A percentile compares a stretch with the other conserved stretches of the same genome.
These are phyloP conservation scores for Luvunga scandens DNA, from an alignment of 345 rosid genomes.

Conservation along the genomic window DNA sequence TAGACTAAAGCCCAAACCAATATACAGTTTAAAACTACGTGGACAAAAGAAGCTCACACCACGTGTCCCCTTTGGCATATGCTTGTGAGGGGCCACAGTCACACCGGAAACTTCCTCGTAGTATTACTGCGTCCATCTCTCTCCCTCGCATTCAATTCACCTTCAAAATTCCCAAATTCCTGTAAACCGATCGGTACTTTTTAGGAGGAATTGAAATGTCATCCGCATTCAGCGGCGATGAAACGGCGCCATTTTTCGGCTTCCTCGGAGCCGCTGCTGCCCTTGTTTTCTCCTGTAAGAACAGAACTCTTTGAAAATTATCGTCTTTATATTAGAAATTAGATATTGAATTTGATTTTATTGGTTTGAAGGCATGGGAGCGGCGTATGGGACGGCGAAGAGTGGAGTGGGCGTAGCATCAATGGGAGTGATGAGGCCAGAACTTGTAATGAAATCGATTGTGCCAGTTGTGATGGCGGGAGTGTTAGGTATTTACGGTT, in stretches of 20 bases:
- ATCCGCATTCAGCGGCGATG: conserved; percentile 46
- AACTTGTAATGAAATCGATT: conserved; percentile 83
- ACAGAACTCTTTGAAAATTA: background rate
- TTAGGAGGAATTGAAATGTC: conserved; percentile 6
- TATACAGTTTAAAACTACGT: too few relatives aligned
- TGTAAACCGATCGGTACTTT: background rate
- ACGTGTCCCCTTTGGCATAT: background rate
- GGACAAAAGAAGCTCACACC: background rate
- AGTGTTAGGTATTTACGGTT: conserved; percentile 76
- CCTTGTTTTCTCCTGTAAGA: conserved; percentile 38
- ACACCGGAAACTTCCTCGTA: background rate
- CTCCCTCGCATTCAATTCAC: background rate
- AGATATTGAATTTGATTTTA: background rate
- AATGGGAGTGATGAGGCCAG: conserved; percentile 92
- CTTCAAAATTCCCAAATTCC: background rate
- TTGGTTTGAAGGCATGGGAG: conserved; percentile 61
- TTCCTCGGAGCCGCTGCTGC: conserved; percentile 51
- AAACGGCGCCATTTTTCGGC: conserved; percentile 43
- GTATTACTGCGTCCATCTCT: background rate
- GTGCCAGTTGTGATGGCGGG: conserved; percentile 93
- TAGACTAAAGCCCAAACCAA: too few relatives aligned
- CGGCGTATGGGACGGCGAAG: conserved; percentile 80
- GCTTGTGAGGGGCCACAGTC: background rate
- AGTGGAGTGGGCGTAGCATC: conserved; percentile 87
- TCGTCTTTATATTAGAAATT: background rate